Conservation (phyloP, 306 rosid species). For the Crotalaria pallida region DNA sequence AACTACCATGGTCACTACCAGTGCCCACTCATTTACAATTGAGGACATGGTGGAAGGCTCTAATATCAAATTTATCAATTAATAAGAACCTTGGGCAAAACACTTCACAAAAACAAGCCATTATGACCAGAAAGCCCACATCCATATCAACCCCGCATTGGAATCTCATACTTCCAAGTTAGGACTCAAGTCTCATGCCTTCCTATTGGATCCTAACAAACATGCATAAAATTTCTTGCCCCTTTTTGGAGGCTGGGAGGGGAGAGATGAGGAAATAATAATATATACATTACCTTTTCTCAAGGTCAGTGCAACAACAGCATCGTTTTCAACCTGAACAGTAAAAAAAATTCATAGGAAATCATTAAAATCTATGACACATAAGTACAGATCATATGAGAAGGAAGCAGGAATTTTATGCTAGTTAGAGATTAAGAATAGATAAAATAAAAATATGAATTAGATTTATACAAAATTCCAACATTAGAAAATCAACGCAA, state of each 20-base stretch:
- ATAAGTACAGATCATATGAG: background rate
- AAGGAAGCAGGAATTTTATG: background rate
- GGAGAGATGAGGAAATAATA: background rate
- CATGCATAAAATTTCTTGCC: background rate
- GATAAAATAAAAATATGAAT: background rate
- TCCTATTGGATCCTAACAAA: background rate
- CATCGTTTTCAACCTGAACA: slow-evolving; percentile 83
- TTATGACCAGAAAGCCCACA: background rate
- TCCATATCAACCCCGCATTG: background rate
- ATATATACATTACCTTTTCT: slow-evolving; percentile 53
- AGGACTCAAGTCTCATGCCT: background rate
- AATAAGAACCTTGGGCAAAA: background rate
- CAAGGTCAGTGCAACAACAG: slow-evolving; percentile 76
- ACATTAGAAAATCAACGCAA: background rate
- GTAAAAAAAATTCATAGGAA: background rate
- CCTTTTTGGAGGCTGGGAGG: background rate
- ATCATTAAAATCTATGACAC: background rate
- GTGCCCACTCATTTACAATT: background rate
- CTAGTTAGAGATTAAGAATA: background rate
- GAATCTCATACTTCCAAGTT: background rate
- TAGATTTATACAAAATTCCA: background rate
- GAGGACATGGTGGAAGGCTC: background rate
- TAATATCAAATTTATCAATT: background rate
- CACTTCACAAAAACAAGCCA: background rate
- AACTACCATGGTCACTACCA: too few relatives aligned